These are phyloP conservation scores for Cercospora nicotianae DNA, from an alignment of 2,329 filamentous ascomycete genomes.

Conservation along the genomic window DNA sequence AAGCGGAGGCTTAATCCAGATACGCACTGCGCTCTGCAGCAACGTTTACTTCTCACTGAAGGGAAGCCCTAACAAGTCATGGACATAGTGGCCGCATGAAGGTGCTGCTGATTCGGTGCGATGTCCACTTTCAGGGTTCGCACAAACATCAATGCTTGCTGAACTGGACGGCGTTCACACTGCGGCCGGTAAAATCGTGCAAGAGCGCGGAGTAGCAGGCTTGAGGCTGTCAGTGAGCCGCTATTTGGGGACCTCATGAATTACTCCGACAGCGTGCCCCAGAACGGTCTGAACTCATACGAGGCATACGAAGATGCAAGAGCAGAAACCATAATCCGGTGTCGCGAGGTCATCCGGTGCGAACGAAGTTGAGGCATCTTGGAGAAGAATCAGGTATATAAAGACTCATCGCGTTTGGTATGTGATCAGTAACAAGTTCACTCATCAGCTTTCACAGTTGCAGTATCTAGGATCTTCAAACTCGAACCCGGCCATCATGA, in stretches of 20 bases:
- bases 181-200: neutral
- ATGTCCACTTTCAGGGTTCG: neutral
- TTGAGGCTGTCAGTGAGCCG: neutral
- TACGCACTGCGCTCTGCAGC: neutral
- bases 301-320: neutral
- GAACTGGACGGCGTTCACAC: neutral
- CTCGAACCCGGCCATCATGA: neutral
- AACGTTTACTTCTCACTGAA: neutral
- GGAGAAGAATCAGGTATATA: neutral
- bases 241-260: neutral
- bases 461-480: neutral
- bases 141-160: neutral
- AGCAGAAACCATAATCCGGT: neutral
- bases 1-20: neutral
- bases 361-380: neutral
- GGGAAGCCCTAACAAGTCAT: neutral
- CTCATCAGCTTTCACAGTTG: neutral
- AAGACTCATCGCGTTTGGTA: neutral
- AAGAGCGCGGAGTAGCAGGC: neutral
- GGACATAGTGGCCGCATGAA: neutral
- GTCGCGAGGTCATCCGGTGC: neutral
- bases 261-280: neutral
- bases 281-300: neutral
- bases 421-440: neutral
- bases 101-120: neutral